A percentile compares a stretch with the other conserved stretches of the same genome.
These are phyloP conservation scores for Amanita pallidorosea DNA, from an alignment of 768 basidiomycete genomes.

Conservation along the genomic window DNA sequence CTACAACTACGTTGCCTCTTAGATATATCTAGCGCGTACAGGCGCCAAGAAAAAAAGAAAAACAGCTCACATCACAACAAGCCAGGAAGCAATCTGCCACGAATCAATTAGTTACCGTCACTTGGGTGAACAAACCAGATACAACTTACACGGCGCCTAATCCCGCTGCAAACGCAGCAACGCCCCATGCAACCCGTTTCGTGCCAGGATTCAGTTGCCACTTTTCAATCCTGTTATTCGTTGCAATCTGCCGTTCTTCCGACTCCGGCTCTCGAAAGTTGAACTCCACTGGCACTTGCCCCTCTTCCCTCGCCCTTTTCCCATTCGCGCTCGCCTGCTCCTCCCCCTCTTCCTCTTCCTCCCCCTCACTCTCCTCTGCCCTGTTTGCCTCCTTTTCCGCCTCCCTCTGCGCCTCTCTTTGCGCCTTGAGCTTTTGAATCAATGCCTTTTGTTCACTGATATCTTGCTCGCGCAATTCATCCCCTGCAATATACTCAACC, in stretches of 20 bases:
- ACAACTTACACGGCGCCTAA: conserved; percentile 66
- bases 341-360: conserved; percentile 33
- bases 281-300: conserved; percentile 36
- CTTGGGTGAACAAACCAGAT: neutral
- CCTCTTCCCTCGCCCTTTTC: conserved; percentile 51
- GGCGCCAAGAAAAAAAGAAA: neutral
- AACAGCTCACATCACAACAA: conserved; percentile 31
- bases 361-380: conserved; percentile 31
- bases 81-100: conserved; percentile 45
- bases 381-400: conserved; percentile 13
- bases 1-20: neutral
- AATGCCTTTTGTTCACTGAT: conserved; percentile 70
- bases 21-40: neutral
- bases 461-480: conserved; percentile 58
- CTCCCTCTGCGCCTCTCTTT: conserved; percentile 31
- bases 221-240: conserved; percentile 53
- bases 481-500: conserved; percentile 45
- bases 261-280: conserved; percentile 61
- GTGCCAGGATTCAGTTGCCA: conserved; percentile 53
- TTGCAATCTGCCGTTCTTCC: conserved; percentile 37
- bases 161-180: conserved; percentile 75
- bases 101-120: neutral
- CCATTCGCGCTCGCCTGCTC: conserved; percentile 15
- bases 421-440: conserved; percentile 60
- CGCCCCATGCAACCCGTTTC: conserved; percentile 76